Evolutionary conservation across 768 basidiomycete species (phyloP).

Genomic region (Panaeolus papilionaceus): DNA sequence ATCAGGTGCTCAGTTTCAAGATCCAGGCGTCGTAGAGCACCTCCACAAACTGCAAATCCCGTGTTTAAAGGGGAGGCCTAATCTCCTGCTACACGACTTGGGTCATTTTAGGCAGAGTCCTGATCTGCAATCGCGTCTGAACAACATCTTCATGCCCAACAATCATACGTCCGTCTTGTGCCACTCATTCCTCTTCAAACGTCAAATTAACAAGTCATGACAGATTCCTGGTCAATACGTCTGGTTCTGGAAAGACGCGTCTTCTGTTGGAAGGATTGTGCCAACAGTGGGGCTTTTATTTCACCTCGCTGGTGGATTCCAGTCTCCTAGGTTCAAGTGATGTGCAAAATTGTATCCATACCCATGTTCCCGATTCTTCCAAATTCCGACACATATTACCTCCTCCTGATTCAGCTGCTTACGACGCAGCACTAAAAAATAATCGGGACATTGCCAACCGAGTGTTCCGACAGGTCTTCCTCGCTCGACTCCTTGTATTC

Average conservation of each 20-base stretch:
- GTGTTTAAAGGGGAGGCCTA: conserved; percentile 44
- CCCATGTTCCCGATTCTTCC: conserved; percentile 41
- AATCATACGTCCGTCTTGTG: conserved; percentile 46
- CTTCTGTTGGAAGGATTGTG: conserved; percentile 52
- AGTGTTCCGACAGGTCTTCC: conserved; percentile 45
- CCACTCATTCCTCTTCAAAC: neutral
- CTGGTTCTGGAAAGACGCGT: conserved; percentile 53
- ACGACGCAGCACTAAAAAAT: conserved; percentile 36
- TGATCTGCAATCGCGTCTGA: conserved; percentile 37
- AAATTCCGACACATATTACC: conserved; percentile 41
- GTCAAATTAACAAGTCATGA: conserved; percentile 3
- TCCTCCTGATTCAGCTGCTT: conserved; percentile 34
- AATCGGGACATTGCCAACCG: conserved; percentile 46
- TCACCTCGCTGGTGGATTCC: conserved; percentile 50
- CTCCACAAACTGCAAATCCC: conserved; percentile 41
- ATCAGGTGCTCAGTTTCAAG: conserved; percentile 22
- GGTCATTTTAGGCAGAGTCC: conserved; percentile 44
- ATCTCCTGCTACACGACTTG: conserved; percentile 47
- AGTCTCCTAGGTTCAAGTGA: conserved; percentile 51
- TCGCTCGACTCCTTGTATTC: conserved; percentile 48
- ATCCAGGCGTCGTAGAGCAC: conserved; percentile 32
- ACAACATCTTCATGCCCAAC: conserved; percentile 50
- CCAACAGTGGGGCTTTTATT: conserved; percentile 53
- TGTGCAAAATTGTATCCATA: conserved; percentile 46
- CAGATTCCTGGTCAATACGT: conserved; percentile 54